phyloP scores from a whole-genome alignment of 2,329 filamentous ascomycete genomes.

The Verticillium tricorpus region DNA sequence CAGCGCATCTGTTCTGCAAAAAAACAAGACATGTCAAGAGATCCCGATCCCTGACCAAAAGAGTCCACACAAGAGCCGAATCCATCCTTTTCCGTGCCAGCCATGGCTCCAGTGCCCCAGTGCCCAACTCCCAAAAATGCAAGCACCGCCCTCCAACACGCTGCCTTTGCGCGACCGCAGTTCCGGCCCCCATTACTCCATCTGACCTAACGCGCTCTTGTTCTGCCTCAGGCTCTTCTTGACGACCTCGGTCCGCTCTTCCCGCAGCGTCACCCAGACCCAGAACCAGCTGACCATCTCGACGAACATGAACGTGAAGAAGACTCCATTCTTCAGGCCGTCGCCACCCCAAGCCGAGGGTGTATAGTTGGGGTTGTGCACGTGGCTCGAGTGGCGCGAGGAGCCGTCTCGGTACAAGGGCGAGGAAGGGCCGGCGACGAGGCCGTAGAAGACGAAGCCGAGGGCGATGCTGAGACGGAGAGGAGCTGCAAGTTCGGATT shows the following conservation, averaged over 20 bases:
- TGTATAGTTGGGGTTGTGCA: conserved; percentile 28
- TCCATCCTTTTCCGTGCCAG: neutral
- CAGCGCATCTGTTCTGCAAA: no score
- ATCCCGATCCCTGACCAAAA: neutral
- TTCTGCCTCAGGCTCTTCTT: conserved; percentile 28
- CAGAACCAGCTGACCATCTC: conserved; percentile 87
- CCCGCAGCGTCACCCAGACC: conserved; percentile 67
- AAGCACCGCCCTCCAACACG: neutral
- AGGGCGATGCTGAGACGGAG: conserved; percentile 63
- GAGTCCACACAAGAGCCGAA: neutral
- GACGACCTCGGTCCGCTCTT: conserved; percentile 50
- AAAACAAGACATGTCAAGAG: no score
- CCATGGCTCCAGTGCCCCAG: neutral
- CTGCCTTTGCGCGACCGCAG: neutral
- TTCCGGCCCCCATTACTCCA: neutral
- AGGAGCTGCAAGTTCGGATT: conserved; percentile 39
- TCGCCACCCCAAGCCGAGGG: conserved; percentile 52
- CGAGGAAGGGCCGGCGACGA: conserved; percentile 51
- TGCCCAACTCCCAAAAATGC: neutral
- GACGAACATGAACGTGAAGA: conserved; percentile 81
- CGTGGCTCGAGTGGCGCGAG: conserved; percentile 23
- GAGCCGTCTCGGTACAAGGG: conserved; percentile 36
- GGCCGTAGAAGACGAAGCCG: conserved; percentile 58
- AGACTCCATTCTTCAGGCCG: conserved; percentile 73
- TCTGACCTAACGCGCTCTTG: conserved; percentile 12